Conservation (phyloP, 176 grass and related monocot genomes). For the Puccinellia tenuiflora region DNA sequence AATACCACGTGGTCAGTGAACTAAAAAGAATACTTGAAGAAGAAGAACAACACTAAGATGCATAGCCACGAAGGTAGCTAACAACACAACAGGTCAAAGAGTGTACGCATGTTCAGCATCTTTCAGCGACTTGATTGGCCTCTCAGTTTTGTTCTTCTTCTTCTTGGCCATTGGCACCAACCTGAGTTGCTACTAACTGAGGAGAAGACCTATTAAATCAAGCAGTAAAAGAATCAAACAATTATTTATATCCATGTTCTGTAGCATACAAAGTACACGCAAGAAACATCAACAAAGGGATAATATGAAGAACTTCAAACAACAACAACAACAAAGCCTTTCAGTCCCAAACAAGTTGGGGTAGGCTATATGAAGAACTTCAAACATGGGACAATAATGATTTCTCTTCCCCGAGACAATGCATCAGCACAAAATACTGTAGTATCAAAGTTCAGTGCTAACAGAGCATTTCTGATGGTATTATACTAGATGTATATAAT, state of each 20-base stretch:
- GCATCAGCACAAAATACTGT: background rate
- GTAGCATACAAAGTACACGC: background rate
- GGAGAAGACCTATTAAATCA: background rate
- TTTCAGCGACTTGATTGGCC: conserved; percentile 15
- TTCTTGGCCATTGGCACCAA: conserved; percentile 36
- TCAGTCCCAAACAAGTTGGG: no score
- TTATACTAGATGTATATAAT: background rate
- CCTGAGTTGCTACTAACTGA: background rate
- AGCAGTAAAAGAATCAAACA: background rate
- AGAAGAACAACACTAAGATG: background rate
- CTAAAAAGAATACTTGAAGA: background rate
- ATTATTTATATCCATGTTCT: background rate
- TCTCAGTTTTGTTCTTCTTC: conserved; percentile 25
- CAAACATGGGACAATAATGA: background rate
- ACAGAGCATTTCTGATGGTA: background rate
- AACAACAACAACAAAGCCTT: no score
- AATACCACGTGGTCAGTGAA: background rate
- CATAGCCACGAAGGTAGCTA: background rate
- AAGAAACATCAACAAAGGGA: background rate
- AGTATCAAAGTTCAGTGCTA: background rate
- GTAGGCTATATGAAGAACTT: background rate
- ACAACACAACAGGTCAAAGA: background rate
- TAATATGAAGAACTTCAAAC: background rate
- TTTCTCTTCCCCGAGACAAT: background rate
- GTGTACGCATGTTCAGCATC: conserved; percentile 23